Conservation (phyloP, 768 basidiomycete species). For the Favolaschia claudopus region DNA sequence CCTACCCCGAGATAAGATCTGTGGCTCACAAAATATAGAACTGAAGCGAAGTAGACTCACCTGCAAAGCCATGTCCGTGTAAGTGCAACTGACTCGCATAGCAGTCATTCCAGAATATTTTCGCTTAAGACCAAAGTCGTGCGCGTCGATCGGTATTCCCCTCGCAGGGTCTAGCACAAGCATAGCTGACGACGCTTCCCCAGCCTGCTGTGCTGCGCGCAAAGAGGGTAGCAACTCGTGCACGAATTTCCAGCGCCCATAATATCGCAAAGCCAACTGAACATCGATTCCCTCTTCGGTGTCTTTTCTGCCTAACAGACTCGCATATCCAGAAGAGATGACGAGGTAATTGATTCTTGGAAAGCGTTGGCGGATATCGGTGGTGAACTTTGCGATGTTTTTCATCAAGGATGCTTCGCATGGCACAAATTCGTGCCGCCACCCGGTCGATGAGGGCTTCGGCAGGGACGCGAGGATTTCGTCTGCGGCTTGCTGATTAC, state of each 20-base stretch:
- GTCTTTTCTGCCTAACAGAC: conserved; percentile 41
- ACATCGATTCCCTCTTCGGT: conserved; percentile 52
- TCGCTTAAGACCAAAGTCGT: conserved; percentile 50
- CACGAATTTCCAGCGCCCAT: conserved; percentile 47
- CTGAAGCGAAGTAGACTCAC: conserved; percentile 21
- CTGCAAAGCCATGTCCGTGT: conserved; percentile 49
- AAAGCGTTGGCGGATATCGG: conserved; percentile 38
- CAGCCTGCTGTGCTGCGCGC: conserved; percentile 40
- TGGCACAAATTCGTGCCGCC: conserved; percentile 46
- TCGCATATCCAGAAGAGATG: conserved; percentile 43
- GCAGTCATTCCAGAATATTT: conserved; percentile 36
- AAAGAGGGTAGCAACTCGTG: conserved; percentile 47
- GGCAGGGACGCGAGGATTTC: conserved; percentile 42
- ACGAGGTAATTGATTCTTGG: conserved; percentile 52
- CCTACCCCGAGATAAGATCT: conserved; percentile 34
- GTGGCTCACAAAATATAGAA: background rate
- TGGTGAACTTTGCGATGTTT: conserved; percentile 42
- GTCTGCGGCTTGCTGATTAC: conserved; percentile 47
- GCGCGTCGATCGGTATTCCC: conserved; percentile 39
- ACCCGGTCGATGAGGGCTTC: conserved; percentile 28
- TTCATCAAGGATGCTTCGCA: conserved; percentile 51
- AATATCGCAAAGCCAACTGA: conserved; percentile 49
- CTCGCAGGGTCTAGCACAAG: conserved; percentile 40
- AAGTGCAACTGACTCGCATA: conserved; percentile 35
- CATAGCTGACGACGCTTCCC: conserved; percentile 49